Base-by-base conservation (phyloP, 169 alveolate genomes). In the Cryptosporidium felis region DNA sequence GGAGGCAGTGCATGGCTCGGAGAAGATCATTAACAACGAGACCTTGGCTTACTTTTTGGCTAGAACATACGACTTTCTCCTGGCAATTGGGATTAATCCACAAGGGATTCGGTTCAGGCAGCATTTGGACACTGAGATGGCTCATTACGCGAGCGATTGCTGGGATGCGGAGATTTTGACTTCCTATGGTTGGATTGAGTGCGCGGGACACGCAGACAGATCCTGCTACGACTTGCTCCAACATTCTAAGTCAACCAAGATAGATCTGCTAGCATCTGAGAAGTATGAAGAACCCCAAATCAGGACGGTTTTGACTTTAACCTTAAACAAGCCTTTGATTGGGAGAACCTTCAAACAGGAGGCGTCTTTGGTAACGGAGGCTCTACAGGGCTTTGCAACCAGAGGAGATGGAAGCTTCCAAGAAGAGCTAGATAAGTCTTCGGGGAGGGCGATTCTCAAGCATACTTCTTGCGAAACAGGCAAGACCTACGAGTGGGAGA, bases 131-230 rank as follows among this genome's bases (percentile, higher is more conserved):
- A 96, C 95, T 51, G 99, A 98, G 91, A 98, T 97, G 99, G 99
- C 99, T 28, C 99, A 98, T 92, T 98, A 97, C 92, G 99, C 99
- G 21, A 88, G 92, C 51, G 99, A 98, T 85, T 98, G 99, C 92
- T 98, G 99, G 99, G 99, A 98, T 91, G 99, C 98, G 12, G 99
- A 97, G 90, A 94, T 97, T 26, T 94, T 94, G 67, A 94, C 97
- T 3, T 96, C 99, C 32, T 96, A 94, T 82, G 99, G 99, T 18
- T 98, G 98, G 99, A 94, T 96, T 12, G 99, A 98, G 82, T 92
- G 94, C 74, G 99, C 96, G 16, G 99, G 99, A 9, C 97, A 94
- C 80, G 99, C 99, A 9, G 99, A 97, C 81, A 92, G 99, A 82
- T 93, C 92, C 80, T 81, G 99, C 16, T 98, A 82, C 80, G 99